A percentile compares a stretch with the other conserved stretches of the same genome.
Evolutionary conservation across 2,329 filamentous ascomycete genomes (phyloP).

Genomic region (Colletotrichum gloeosporioides): DNA sequence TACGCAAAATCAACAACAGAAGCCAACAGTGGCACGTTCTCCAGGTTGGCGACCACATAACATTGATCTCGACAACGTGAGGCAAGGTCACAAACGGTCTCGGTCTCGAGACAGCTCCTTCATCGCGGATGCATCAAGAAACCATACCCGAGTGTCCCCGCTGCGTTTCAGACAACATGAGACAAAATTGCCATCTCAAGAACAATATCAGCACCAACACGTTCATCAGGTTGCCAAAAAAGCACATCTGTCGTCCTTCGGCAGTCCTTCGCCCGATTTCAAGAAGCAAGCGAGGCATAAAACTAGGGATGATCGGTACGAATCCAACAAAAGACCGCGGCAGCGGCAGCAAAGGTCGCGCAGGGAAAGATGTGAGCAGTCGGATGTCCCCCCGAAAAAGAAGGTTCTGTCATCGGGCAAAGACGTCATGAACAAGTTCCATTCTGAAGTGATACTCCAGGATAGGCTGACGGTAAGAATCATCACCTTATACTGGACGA

Average conservation of each 20-base stretch:
- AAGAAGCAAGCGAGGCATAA: constrained; percentile 60
- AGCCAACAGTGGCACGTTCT: background rate
- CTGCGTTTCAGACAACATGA: background rate
- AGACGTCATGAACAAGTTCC: constrained; percentile 61
- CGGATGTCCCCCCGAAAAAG: constrained; percentile 22
- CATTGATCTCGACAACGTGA: background rate
- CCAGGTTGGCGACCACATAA: background rate
- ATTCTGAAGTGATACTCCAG: constrained; percentile 56
- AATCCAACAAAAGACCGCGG: constrained; percentile 39
- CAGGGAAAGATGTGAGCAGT: constrained; percentile 25
- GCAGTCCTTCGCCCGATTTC: constrained; percentile 34
- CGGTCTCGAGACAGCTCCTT: constrained; percentile 20
- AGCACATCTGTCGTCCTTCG: background rate
- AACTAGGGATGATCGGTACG: constrained; percentile 62
- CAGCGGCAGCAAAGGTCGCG: constrained; percentile 16
- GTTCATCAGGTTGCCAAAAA: background rate
- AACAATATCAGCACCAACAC: background rate
- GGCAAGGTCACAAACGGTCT: background rate
- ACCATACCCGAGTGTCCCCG: background rate
- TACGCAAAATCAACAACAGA: background rate
- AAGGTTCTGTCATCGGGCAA: constrained; percentile 39
- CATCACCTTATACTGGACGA: background rate
- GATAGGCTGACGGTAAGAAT: constrained; percentile 37
- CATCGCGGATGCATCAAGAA: background rate
- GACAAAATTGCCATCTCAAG: background rate